Evolutionary conservation across 805 yeast species (phyloP).

Genomic region (Grigorovia jiainica): DNA sequence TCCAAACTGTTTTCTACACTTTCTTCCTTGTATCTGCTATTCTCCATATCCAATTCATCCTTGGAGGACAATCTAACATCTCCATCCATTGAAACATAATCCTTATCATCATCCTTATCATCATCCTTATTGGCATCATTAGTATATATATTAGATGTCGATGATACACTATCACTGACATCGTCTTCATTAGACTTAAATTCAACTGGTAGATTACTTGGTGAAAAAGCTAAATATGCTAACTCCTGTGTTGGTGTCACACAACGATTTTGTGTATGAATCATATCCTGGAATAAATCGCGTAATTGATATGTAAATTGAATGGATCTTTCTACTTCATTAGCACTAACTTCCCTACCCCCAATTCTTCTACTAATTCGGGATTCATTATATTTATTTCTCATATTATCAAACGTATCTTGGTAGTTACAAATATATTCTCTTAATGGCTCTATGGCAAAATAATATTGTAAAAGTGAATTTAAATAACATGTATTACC

Average conservation of each 20-base stretch:
- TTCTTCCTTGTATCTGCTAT: neutral
- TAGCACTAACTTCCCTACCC: constrained; percentile 70
- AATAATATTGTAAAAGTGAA: constrained; percentile 83
- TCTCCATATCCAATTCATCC: neutral
- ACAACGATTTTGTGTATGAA: constrained; percentile 48
- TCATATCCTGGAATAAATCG: constrained; percentile 60
- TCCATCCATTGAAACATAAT: too few species aligned
- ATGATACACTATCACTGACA: too few species aligned
- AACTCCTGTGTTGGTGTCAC: constrained; percentile 77
- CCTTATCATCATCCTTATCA: neutral
- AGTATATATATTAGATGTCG: too few species aligned
- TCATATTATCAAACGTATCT: constrained; percentile 25
- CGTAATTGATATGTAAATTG: constrained; percentile 72
- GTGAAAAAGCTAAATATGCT: constrained; percentile 80
- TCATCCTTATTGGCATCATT: constrained; percentile 3
- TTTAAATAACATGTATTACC: constrained; percentile 95
- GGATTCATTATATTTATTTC: constrained; percentile 11
- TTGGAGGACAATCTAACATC: too few species aligned
- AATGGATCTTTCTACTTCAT: constrained; percentile 71
- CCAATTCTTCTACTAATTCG: constrained; percentile 58
- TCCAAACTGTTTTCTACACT: neutral
- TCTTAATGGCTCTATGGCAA: constrained; percentile 74
- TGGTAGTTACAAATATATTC: constrained; percentile 52
- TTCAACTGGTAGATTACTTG: constrained; percentile 56
- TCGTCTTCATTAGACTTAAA: constrained; percentile 30